Conservation (phyloP, 192 early-diverging fungal species). For the Coemansia sp. region DNA sequence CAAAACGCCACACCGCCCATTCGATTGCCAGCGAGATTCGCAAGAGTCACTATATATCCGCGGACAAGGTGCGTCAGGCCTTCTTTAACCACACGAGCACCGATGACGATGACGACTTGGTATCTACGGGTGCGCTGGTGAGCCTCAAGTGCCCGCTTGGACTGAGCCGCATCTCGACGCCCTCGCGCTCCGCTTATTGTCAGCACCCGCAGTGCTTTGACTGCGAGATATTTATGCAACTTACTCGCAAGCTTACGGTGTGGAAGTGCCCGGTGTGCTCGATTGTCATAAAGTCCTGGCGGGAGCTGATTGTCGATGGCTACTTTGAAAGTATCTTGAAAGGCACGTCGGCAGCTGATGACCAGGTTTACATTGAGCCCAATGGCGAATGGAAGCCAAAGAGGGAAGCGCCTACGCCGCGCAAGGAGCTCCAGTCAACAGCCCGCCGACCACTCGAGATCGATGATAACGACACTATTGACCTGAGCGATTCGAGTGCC, state of each 20-base stretch:
- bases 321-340: constrained; percentile 57
- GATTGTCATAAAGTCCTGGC: constrained; percentile 50
- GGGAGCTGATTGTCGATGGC: constrained; percentile 71
- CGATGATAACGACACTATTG: constrained; percentile 20
- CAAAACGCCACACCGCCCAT: constrained; percentile 26
- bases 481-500: constrained; percentile 30
- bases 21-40: constrained; percentile 33
- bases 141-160: constrained; percentile 78
- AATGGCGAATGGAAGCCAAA: constrained; percentile 47
- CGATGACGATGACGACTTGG: constrained; percentile 71
- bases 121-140: constrained; percentile 63
- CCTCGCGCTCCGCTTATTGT: constrained; percentile 65
- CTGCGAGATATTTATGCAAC: constrained; percentile 66
- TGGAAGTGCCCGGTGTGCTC: constrained; percentile 83
- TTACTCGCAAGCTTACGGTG: constrained; percentile 68
- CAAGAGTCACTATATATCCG: constrained; percentile 8
- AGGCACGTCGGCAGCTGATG: constrained; percentile 24
- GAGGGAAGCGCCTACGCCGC: constrained; percentile 36
- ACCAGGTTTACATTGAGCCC: constrained; percentile 46
- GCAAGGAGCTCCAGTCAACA: constrained; percentile 31
- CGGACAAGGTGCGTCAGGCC: constrained; percentile 35
- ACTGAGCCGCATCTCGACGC: constrained; percentile 66
- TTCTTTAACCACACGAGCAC: constrained; percentile 49
- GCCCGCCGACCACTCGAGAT: constrained; percentile 14
- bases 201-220: constrained; percentile 89